These are phyloP conservation scores for Apophysomyces ossiformis DNA, from an alignment of 371 early-diverging fungal species.

Conservation along the genomic window DNA sequence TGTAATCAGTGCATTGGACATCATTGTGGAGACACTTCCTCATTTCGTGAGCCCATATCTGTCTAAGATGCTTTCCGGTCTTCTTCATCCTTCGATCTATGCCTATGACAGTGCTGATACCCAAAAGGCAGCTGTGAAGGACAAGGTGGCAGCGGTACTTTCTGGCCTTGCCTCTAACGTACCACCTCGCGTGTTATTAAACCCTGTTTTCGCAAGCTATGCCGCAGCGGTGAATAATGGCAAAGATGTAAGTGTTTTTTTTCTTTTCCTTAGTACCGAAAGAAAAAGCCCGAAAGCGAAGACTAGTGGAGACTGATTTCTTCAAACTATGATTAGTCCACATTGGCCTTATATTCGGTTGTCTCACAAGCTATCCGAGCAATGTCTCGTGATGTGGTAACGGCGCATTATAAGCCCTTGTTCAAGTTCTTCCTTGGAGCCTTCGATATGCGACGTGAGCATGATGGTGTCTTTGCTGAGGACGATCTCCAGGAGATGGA, in stretches of 20 bases:
- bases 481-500: conserved; percentile 66
- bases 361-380: conserved; percentile 65
- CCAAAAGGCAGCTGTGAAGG: conserved; percentile 49
- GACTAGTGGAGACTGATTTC: neutral
- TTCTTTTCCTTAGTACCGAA: no score
- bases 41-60: conserved; percentile 88
- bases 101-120: conserved; percentile 40
- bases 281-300: neutral
- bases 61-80: conserved; percentile 55
- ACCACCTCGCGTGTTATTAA: conserved; percentile 73
- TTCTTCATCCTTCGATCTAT: conserved; percentile 62
- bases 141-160: conserved; percentile 58
- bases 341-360: conserved; percentile 63
- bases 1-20: conserved; percentile 73
- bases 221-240: conserved; percentile 62
- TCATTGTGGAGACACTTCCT: conserved; percentile 73
- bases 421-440: conserved; percentile 80
- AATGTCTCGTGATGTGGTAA: conserved; percentile 70
- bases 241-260: conserved; percentile 33
- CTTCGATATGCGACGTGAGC: conserved; percentile 70
- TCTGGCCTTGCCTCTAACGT: conserved; percentile 61
- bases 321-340: conserved; percentile 20
- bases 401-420: conserved; percentile 74
- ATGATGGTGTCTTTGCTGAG: conserved; percentile 31
- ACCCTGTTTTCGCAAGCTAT: conserved; percentile 69